phyloP scores from a whole-genome alignment of 306 rosid species.

The Leucaena leucocephala region DNA sequence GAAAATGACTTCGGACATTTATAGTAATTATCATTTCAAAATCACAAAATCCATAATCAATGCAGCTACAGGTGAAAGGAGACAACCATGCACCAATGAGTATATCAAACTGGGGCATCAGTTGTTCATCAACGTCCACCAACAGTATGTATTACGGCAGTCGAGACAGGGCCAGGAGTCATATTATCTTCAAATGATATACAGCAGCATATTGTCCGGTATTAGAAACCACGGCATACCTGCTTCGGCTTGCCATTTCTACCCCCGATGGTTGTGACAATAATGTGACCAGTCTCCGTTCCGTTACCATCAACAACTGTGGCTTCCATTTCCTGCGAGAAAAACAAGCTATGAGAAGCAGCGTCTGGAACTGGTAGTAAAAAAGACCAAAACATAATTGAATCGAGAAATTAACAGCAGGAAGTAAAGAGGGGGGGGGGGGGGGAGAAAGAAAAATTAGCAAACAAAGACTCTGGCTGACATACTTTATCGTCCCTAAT shows the following conservation, averaged over 20 bases:
- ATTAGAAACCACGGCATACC: slow-evolving; percentile 42
- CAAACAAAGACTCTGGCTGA: background rate
- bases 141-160: slow-evolving; percentile 12
- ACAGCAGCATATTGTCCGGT: background rate
- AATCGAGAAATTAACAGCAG: background rate
- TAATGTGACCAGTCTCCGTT: slow-evolving; percentile 85
- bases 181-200: slow-evolving; percentile 4
- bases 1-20: background rate
- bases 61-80: background rate
- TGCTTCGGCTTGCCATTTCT: slow-evolving; percentile 87
- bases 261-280: slow-evolving; percentile 89
- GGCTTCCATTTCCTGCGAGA: slow-evolving; percentile 76
- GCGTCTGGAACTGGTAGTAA: slow-evolving; percentile 1
- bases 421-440: background rate
- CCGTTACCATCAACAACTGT: slow-evolving; percentile 81
- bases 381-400: slow-evolving; percentile 13
- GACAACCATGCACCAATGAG: background rate
- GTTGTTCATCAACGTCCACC: slow-evolving; percentile 26
- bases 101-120: slow-evolving; percentile 15
- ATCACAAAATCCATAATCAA: slow-evolving; percentile 23
- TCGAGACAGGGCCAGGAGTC: slow-evolving; percentile 5
- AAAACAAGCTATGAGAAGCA: slow-evolving; percentile 27
- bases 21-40: slow-evolving; percentile 14
- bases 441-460: no score
- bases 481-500: slow-evolving; percentile 81